A percentile compares a stretch with the other conserved stretches of the same genome.
Conservation (phyloP, 75 land plant genomes). For the Chamaecyparis obtusa region DNA sequence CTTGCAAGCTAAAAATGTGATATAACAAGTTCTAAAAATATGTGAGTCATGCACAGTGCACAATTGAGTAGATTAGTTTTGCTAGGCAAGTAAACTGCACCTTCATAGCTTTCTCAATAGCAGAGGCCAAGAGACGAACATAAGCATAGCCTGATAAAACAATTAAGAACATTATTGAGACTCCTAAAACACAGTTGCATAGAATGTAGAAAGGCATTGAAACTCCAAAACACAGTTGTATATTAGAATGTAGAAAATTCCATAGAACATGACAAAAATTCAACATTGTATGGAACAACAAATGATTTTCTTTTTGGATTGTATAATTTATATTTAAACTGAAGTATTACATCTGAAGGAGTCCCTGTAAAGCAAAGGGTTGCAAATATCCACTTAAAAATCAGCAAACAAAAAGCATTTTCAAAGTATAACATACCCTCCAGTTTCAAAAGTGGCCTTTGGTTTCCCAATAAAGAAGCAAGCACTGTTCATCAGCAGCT, state of each 20-base stretch:
- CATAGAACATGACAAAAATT: not conserved
- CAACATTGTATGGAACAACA: not conserved
- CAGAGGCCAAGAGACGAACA: slow-evolving; percentile 40
- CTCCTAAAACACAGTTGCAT: not conserved
- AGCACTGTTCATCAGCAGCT: too few relatives aligned
- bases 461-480: too few relatives aligned
- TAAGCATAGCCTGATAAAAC: slow-evolving; percentile 43
- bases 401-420: too few relatives aligned
- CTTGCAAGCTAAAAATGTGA: not conserved
- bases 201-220: not conserved
- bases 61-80: slow-evolving; percentile 4
- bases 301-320: not conserved
- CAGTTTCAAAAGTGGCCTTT: too few relatives aligned
- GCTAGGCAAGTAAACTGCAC: slow-evolving; percentile 25
- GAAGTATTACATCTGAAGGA: not conserved
- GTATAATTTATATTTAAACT: not conserved
- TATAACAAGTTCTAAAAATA: not conserved
- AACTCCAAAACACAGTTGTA: not conserved
- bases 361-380: not conserved
- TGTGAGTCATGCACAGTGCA: not conserved
- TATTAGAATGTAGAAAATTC: not conserved
- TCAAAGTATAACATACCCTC: too few relatives aligned
- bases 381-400: too few relatives aligned
- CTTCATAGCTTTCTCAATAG: slow-evolving; percentile 88
- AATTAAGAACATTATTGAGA: not conserved